Conservation (phyloP, 768 basidiomycete species). For the Boletellus sp. region DNA sequence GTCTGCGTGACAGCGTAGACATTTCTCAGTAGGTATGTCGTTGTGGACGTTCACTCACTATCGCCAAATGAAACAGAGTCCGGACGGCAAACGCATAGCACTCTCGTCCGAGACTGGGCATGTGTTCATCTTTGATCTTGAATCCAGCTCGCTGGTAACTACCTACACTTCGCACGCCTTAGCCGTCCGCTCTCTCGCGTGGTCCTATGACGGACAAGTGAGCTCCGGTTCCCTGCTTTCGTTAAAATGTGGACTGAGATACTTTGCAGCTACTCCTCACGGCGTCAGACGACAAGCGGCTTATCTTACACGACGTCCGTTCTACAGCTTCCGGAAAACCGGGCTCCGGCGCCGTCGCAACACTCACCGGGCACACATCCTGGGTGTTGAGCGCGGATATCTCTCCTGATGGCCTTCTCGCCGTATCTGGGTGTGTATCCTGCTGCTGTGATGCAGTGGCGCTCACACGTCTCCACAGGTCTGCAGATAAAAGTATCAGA, state of each 20-base stretch:
- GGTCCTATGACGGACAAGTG: conserved; percentile 89
- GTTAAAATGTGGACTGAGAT: neutral
- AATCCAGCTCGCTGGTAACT: conserved; percentile 56
- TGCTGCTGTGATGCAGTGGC: neutral
- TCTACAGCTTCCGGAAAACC: conserved; percentile 52
- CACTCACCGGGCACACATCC: conserved; percentile 83
- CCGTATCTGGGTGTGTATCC: conserved; percentile 67
- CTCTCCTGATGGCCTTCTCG: conserved; percentile 75
- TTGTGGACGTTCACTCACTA: neutral
- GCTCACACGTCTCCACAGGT: conserved; percentile 39
- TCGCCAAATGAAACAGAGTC: conserved; percentile 53
- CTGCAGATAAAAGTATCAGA: conserved; percentile 81
- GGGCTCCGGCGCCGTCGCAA: conserved; percentile 77
- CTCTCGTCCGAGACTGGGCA: conserved; percentile 85
- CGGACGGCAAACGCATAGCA: conserved; percentile 80
- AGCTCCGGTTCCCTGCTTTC: conserved; percentile 20
- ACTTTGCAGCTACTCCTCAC: conserved; percentile 71
- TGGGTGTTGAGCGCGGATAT: conserved; percentile 87
- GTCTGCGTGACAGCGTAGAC: neutral
- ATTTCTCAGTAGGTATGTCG: neutral
- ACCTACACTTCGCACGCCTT: conserved; percentile 89
- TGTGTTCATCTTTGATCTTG: conserved; percentile 81
- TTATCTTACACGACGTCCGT: conserved; percentile 88
- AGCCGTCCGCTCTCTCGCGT: conserved; percentile 80
- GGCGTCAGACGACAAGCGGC: conserved; percentile 89